A percentile compares a stretch with the other conserved stretches of the same genome.
phyloP scores from a whole-genome alignment of 768 basidiomycete species.

The Kwoniella newhampshirensis region DNA sequence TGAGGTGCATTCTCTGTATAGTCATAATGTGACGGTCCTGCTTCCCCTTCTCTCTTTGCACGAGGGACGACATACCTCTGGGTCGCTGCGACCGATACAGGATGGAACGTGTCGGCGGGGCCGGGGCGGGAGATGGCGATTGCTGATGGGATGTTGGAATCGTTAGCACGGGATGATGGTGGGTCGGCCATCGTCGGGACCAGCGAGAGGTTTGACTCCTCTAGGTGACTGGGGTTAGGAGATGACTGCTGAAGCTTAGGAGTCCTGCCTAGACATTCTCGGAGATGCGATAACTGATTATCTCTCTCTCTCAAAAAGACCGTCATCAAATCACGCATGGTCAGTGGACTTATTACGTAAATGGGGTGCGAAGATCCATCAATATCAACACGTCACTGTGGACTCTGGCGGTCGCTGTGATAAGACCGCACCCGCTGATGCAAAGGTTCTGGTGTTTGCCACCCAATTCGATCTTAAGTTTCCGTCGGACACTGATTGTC shows the following conservation, averaged over 20 bases:
- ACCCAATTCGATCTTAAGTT: slow-evolving; percentile 19
- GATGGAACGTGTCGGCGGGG: slow-evolving; percentile 29
- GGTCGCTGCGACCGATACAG: slow-evolving; percentile 13
- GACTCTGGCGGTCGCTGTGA: no score
- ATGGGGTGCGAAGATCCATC: neutral
- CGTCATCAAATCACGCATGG: neutral
- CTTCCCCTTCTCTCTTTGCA: slow-evolving; percentile 1
- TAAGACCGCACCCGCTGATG: no score
- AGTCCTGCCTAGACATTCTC: no score
- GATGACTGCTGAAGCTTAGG: no score
- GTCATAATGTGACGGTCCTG: slow-evolving; percentile 28
- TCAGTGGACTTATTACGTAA: neutral
- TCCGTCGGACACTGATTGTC: slow-evolving; percentile 5
- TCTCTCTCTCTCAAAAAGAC: neutral
- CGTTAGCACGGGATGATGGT: slow-evolving; percentile 11
- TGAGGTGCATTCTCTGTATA: slow-evolving; percentile 46
- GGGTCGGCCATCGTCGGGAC: slow-evolving; percentile 35
- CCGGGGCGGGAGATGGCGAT: slow-evolving; percentile 24
- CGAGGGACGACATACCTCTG: slow-evolving; percentile 5
- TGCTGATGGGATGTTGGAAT: slow-evolving; percentile 23
- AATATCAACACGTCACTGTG: neutral
- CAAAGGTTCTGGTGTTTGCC: slow-evolving; percentile 24
- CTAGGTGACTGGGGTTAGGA: no score
- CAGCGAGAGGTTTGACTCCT: no score
- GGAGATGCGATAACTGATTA: neutral